Base-by-base conservation (phyloP, 805 yeast species). In the Starmerella riodocensis region DNA sequence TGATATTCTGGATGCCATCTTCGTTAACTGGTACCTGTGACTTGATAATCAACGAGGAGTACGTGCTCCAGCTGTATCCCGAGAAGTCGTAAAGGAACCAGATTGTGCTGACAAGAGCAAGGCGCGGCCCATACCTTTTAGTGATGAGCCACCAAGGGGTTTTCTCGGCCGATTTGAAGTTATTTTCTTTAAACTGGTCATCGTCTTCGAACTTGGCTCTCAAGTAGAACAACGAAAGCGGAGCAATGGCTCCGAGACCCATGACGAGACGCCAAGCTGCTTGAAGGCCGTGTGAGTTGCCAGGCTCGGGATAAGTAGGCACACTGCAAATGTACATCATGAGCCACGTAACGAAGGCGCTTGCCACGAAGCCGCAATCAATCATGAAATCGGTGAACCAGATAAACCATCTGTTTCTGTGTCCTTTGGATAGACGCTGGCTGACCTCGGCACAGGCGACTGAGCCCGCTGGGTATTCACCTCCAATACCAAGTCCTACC, bases 61-160 rank as follows among this genome's bases (percentile, higher is more conserved):
- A 85, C 52, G 81, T 73, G 53, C 93, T 86, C 58, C 83, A 85
- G 0, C 94, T 83, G 60, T 84, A 88, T 11, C 76, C 72, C 29
- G 85, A 75, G 60, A 86, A 83, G 62, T 88, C 93, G 58, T 86
- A 88, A 52, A 84, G 66, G 65, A 83, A 85, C 97, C 97, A 86
- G 53, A 86, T 74, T 36, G 80, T 51, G 5, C 88, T 65, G 22
- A 84, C 81, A 33, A 83, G 63, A 8, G 65, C 32, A 43, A 85
- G 63, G 57, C 95, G 73, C 51, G 78, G 78, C 80, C 94, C 79
- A 62, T 88, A 86, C 58, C 75, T 82, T 59, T 79, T 83, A 51
- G 85, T 43, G 35, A 78, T 69, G 22, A 75, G 63, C 62, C 70
- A 56, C 62, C 78, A 75, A 37, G 96, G 96, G 46, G 74, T 69